These are phyloP conservation scores for Xylaria acuta DNA, from an alignment of 495 filamentous ascomycete species.

Conservation along the genomic window DNA sequence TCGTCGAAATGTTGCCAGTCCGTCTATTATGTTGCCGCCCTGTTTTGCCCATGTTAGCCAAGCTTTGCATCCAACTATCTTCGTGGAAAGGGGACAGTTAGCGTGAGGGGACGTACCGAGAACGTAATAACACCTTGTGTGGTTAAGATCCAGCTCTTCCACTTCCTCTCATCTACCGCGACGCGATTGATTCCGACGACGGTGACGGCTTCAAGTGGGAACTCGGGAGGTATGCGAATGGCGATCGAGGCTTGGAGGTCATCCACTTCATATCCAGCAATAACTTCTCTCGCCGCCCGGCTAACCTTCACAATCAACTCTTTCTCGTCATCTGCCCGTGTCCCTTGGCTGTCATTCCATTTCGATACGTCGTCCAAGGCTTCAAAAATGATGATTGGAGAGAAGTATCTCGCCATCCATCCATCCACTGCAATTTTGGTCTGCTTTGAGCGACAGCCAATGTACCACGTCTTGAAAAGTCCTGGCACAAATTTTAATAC, in stretches of 20 bases:
- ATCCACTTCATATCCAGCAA: slow-evolving; percentile 83
- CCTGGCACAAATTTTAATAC: slow-evolving; percentile 74
- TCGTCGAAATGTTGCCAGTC: slow-evolving; percentile 77
- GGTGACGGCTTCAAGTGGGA: slow-evolving; percentile 78
- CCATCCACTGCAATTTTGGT: slow-evolving; percentile 74
- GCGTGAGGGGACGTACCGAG: slow-evolving; percentile 57
- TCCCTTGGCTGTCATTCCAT: slow-evolving; percentile 68
- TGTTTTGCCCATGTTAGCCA: slow-evolving; percentile 35
- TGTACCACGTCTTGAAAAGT: slow-evolving; percentile 87
- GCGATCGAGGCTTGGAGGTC: slow-evolving; percentile 80
- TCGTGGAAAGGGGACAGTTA: neutral
- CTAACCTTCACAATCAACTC: slow-evolving; percentile 75
- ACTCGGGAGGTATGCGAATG: slow-evolving; percentile 78
- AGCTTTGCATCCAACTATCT: neutral
- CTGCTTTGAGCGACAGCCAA: slow-evolving; percentile 75
- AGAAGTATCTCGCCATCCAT: slow-evolving; percentile 88
- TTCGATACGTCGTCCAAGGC: slow-evolving; percentile 71
- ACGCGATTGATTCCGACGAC: slow-evolving; percentile 82
- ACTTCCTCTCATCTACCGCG: slow-evolving; percentile 85
- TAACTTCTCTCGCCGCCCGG: slow-evolving; percentile 71
- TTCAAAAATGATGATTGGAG: slow-evolving; percentile 76
- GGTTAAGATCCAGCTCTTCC: slow-evolving; percentile 81
- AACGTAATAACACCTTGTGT: slow-evolving; percentile 95
- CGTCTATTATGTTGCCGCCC: slow-evolving; percentile 84
- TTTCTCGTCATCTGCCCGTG: slow-evolving; percentile 67